Evolutionary conservation across 2,329 filamentous ascomycete species (phyloP).

Genomic region (Claviceps fusiformis): DNA sequence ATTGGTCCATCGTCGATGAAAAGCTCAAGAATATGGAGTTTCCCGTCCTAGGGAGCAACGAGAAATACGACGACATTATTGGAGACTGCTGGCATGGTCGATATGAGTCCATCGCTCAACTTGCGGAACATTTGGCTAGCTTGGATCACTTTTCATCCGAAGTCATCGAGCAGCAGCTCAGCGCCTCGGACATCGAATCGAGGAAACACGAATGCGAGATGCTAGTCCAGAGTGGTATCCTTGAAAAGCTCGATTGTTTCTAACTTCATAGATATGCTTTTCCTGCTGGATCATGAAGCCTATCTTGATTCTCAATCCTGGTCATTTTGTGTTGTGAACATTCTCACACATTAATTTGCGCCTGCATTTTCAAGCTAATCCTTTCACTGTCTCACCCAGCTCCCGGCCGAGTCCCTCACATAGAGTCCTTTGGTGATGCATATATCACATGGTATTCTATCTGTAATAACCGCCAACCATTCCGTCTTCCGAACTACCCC

Average conservation of each 20-base stretch:
- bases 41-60: slow-evolving; percentile 1
- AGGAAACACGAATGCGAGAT: slow-evolving; percentile 2
- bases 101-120: slow-evolving; percentile 5
- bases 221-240: not conserved
- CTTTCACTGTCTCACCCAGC: no score
- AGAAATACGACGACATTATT: slow-evolving; percentile 5
- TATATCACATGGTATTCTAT: no score
- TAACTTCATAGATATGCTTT: no score
- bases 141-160: slow-evolving; percentile 3
- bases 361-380: no score
- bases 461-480: no score
- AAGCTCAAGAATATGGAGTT: slow-evolving; percentile 7
- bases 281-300: no score
- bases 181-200: not conserved
- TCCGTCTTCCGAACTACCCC: no score
- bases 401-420: no score
- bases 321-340: no score
- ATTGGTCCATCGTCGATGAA: not conserved
- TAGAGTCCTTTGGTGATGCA: no score
- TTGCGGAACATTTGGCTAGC: not conserved
- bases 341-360: no score
- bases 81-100: slow-evolving; percentile 6
- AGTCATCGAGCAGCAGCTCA: slow-evolving; percentile 1
- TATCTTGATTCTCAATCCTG: no score
- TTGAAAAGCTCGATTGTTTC: not conserved